Evolutionary conservation across 2,329 filamentous ascomycete genomes (phyloP).

Genomic region (Verticillium longisporum): DNA sequence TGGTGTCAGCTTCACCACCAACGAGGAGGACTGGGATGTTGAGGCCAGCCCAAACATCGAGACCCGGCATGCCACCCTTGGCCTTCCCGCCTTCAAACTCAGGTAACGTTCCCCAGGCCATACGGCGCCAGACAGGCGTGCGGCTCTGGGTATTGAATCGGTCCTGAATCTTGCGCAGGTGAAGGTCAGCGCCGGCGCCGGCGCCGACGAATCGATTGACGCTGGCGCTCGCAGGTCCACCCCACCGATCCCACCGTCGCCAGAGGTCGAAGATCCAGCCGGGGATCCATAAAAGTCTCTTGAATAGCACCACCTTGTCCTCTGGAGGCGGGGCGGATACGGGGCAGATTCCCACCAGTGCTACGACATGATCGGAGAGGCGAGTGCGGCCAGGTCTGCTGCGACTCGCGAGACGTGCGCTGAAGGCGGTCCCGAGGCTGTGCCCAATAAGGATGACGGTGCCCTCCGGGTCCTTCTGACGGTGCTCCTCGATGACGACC

Average conservation of each 20-base stretch:
- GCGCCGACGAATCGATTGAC: constrained; percentile 70
- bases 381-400: constrained; percentile 37
- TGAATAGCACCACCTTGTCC: constrained; percentile 37
- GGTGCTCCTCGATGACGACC: constrained; percentile 65
- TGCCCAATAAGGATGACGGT: constrained; percentile 78
- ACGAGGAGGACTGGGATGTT: constrained; percentile 71
- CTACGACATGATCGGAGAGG: constrained; percentile 60
- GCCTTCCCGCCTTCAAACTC: constrained; percentile 45
- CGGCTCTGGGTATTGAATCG: constrained; percentile 77
- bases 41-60: constrained; percentile 65
- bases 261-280: constrained; percentile 67
- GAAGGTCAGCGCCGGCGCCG: constrained; percentile 55
- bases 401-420: constrained; percentile 58
- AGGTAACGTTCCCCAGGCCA: constrained; percentile 68
- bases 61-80: constrained; percentile 60
- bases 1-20: constrained; percentile 66
- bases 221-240: constrained; percentile 70
- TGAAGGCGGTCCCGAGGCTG: constrained; percentile 80
- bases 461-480: constrained; percentile 58
- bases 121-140: constrained; percentile 75
- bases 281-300: constrained; percentile 61
- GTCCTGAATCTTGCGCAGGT: constrained; percentile 61
- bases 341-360: constrained; percentile 77
- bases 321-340: constrained; percentile 41
- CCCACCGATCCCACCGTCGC: constrained; percentile 70